Evolutionary conservation across 2,329 filamentous ascomycete genomes (phyloP), one percentile per base, ranked within the genome.

Genomic region (Allantophomopsis cytisporea): DNA sequence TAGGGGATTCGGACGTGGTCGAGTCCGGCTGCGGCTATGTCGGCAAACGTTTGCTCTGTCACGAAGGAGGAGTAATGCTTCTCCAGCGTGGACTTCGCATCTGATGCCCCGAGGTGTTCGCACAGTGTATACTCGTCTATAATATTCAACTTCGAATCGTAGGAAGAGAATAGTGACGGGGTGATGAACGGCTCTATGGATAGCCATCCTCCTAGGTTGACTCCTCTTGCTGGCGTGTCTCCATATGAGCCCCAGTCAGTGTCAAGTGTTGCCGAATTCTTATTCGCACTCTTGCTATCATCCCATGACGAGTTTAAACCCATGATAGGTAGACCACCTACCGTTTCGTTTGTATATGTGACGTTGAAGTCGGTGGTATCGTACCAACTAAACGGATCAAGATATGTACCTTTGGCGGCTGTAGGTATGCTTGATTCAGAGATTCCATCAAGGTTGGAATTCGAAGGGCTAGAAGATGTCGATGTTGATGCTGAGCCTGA

Each of bases 1-100:
- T 81, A 96, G 0, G 84, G 87, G 39, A 98, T 95, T 40, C 91
- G 82, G n/a, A 98, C 83, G 56, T 98, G 91, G 55, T 98, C 91
- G 35, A 98, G 74, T 0, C 91, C 91, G 1, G 91, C 91, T 31
- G 76, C 79, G 37, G 77, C 76, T 43, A 98, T 95, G 32, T 89
- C 82, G 41, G 69, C 68, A 57, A 96, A 94, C 2, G 84, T 87
- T 42, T 81, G 65, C 55, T 93, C 85, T 0, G 75, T 88, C 34
- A 96, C 77, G 54, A 94, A 98, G 0, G 75, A 76, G 1, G 88
- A 80, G 60, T 98, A 98, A 59, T 98, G 91, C 43, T 83, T 71
- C 57, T 98, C 91, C n/a, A 96, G 62, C 0, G 72, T 81, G 3
- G 66, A 60, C 23, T 74, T 72, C 3, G 79, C 73, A 4, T 74